Evolutionary conservation across 2,329 filamentous ascomycete genomes (phyloP), one percentile per base, ranked within the genome.

Genomic region (Microsporum audouinii): DNA sequence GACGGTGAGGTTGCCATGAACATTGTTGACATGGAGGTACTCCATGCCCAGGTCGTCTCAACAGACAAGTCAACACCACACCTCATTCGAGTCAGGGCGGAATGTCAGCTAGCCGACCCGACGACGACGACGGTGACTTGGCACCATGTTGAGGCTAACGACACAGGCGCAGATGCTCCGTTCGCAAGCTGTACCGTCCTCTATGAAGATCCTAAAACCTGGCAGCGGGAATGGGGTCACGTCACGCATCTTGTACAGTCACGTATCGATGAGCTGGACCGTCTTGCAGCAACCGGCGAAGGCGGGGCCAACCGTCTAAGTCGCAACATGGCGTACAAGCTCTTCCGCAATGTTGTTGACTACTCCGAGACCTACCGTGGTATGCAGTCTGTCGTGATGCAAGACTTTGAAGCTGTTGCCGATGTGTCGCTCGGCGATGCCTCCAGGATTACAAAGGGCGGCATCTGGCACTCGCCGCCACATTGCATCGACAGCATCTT

Each of bases 31-130:
- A 65, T 79, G 56, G 71, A 68, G 23, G 73, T 78, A 5, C 41
- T 85, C 75, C 78, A 83, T 49, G 80, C 82, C 62, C 81, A 85
- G 7, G 77, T 84, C 51, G 72, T 85, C 3, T 75, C 79, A 67
- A 80, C 77, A 65, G 67, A 70, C 51, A 71, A 72, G 74, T 73
- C 62, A 77, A 79, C 68, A 76, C 77, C 33, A 76, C 76, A 17
- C 73, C 75, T 63, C 72, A 71, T 67, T 69, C 79, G 39, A 67
- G 67, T 47, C 79, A 82, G 74, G 77, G 81, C 69, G 17, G 75
- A 77, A 55, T 82, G 82, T 0, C 81, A 81, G 70, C 84, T 80
- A 76, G 82, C 85, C 60, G 82, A 85, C 66, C 57, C 51, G 36
- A 34, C 55, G 2, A 59, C 57, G n/a, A 59, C 57, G 6, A 27